Conservation (phyloP, 129 eudicot genomes). For the Sambucus nigra region DNA sequence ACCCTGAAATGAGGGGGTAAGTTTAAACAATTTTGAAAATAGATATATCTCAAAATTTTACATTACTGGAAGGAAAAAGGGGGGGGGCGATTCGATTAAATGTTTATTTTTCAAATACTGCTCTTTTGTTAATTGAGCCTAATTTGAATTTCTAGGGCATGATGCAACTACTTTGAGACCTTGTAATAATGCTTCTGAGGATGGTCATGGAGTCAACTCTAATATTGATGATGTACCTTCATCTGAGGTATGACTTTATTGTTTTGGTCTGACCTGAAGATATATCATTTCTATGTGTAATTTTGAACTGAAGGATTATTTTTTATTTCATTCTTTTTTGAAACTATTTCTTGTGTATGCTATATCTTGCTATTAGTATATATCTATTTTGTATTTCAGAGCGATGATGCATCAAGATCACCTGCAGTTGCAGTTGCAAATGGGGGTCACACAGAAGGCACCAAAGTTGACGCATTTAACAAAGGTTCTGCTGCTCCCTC, state of each 20-base stretch:
- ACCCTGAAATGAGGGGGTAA: too few species aligned
- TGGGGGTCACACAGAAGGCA: slow-evolving; percentile 24
- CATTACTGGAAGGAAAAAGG: too few species aligned
- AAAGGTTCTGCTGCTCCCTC: slow-evolving; percentile 35
- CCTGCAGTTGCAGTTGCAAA: slow-evolving; percentile 30
- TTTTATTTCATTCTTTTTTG: too few species aligned
- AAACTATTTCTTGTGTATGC: neutral
- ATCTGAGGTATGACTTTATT: slow-evolving; percentile 32
- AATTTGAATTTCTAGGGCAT: slow-evolving; percentile 34
- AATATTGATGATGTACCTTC: slow-evolving; percentile 30
- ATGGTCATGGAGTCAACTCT: slow-evolving; percentile 41
- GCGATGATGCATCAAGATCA: slow-evolving; percentile 33
- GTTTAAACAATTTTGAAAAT: too few species aligned
- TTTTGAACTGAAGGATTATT: neutral
- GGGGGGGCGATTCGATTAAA: too few species aligned
- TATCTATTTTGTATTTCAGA: slow-evolving; percentile 27
- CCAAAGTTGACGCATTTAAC: slow-evolving; percentile 20
- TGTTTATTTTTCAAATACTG: too few species aligned
- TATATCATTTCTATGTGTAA: too few species aligned
- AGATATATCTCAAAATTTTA: too few species aligned
- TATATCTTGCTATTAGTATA: neutral
- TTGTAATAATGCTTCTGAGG: slow-evolving; percentile 25
- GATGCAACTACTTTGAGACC: slow-evolving; percentile 33
- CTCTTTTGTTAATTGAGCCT: too few species aligned
- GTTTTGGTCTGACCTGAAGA: neutral